Percentiles rank a stretch among this genome's conserved stretches.
phyloP scores from a whole-genome alignment of 2,329 filamentous ascomycete species.

The Coleophoma cylindrospora region DNA sequence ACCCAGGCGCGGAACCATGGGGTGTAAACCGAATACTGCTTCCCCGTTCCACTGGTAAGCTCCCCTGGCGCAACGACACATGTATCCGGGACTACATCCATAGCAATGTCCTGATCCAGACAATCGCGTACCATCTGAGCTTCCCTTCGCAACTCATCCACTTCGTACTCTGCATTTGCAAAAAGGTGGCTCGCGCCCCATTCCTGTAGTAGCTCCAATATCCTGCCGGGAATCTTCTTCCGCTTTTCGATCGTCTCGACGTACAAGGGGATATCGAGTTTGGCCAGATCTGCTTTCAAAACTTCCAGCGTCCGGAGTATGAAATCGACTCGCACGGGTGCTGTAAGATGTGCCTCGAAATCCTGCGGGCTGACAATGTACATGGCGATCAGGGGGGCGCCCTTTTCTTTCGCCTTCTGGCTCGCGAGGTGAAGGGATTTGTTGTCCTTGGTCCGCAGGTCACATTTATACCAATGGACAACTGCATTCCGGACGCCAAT shows the following conservation, averaged over 20 bases:
- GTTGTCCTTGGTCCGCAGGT: slow-evolving; percentile 72
- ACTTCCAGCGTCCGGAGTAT: slow-evolving; percentile 66
- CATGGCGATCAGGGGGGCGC: slow-evolving; percentile 67
- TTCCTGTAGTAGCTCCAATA: slow-evolving; percentile 60
- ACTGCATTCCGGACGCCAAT: slow-evolving; percentile 57
- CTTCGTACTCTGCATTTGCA: slow-evolving; percentile 86
- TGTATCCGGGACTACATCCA: slow-evolving; percentile 74
- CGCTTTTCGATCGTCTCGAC: slow-evolving; percentile 67
- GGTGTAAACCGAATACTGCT: slow-evolving; percentile 77
- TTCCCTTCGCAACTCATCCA: slow-evolving; percentile 81
- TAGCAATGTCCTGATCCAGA: slow-evolving; percentile 57
- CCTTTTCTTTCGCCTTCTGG: slow-evolving; percentile 58
- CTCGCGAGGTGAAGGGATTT: slow-evolving; percentile 63
- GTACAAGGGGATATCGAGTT: slow-evolving; percentile 72
- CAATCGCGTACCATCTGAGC: slow-evolving; percentile 57
- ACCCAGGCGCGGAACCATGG: slow-evolving; percentile 81
- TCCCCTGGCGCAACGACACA: slow-evolving; percentile 75
- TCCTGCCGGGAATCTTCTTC: slow-evolving; percentile 51
- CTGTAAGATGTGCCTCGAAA: slow-evolving; percentile 72
- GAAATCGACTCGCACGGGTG: slow-evolving; percentile 73
- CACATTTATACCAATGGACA: slow-evolving; percentile 88
- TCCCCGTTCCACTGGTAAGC: slow-evolving; percentile 62
- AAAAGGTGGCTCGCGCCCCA: slow-evolving; percentile 76
- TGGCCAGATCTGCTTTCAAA: slow-evolving; percentile 60
- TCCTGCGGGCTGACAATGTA: slow-evolving; percentile 83